These are phyloP conservation scores for Ambrosia trifida DNA, from an alignment of 129 eudicot genomes.

Conservation along the genomic window DNA sequence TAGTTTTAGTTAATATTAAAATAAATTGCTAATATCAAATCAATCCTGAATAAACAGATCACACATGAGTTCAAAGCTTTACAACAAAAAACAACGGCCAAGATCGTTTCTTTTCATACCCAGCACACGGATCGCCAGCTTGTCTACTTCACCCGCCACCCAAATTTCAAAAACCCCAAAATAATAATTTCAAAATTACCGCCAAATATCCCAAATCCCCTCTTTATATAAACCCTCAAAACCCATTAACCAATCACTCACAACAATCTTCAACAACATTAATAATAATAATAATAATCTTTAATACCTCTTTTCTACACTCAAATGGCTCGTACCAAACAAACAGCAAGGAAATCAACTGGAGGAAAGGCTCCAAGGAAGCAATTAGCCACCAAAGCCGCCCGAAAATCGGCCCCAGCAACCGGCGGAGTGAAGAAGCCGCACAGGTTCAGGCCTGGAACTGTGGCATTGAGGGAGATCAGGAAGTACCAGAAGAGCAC, in stretches of 20 bases:
- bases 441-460: constrained; percentile 15
- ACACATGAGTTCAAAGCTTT: too few species aligned
- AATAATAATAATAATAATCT: neutral
- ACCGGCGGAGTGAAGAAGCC: constrained; percentile 15
- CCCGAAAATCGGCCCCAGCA: constrained; percentile 6
- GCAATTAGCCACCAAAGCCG: constrained; percentile 7
- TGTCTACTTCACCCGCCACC: neutral
- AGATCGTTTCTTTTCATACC: neutral
- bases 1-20: too few species aligned
- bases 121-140: constrained; percentile 11
- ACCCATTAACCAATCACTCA: neutral
- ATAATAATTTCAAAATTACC: neutral
- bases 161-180: neutral
- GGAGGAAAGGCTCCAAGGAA: constrained; percentile 18
- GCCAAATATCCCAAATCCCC: constrained; percentile 11
- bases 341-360: constrained; percentile 15
- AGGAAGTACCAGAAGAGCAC: constrained; percentile 18
- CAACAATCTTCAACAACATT: neutral
- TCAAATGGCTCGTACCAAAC: constrained; percentile 9
- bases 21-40: too few species aligned
- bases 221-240: neutral
- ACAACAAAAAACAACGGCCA: neutral
- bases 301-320: too few species aligned
- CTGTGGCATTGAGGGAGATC: constrained; percentile 17
- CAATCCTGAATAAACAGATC: too few species aligned